These are phyloP conservation scores for Zangia roseola DNA, from an alignment of 768 basidiomycete genomes.

Conservation along the genomic window DNA sequence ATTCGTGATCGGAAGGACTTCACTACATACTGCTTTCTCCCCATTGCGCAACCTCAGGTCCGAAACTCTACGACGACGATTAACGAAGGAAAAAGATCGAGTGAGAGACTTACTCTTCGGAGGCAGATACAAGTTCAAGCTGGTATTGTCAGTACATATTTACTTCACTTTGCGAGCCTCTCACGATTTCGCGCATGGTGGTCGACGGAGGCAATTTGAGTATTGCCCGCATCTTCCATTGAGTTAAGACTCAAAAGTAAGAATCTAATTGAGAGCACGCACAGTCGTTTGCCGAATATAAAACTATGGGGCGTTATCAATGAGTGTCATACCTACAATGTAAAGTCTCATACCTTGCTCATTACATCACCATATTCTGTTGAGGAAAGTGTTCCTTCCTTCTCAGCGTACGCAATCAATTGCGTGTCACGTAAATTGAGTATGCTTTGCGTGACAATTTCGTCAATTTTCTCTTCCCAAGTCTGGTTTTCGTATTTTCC, in stretches of 20 bases:
- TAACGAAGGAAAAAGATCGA: neutral
- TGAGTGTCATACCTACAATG: neutral
- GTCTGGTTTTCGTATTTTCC: constrained; percentile 53
- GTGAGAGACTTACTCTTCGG: constrained; percentile 57
- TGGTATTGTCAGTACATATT: constrained; percentile 24
- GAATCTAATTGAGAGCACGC: constrained; percentile 10
- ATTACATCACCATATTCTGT: constrained; percentile 85
- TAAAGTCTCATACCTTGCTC: constrained; percentile 61
- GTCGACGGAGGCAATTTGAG: constrained; percentile 56
- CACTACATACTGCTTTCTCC: constrained; percentile 61
- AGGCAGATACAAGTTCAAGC: constrained; percentile 63
- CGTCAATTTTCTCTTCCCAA: constrained; percentile 72
- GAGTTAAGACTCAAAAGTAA: neutral
- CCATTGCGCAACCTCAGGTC: constrained; percentile 69
- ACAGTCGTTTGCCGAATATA: constrained; percentile 75
- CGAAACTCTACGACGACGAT: constrained; percentile 48
- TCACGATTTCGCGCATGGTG: constrained; percentile 66
- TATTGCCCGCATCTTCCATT: constrained; percentile 63
- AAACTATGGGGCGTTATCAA: constrained; percentile 45
- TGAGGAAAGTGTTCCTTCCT: constrained; percentile 46
- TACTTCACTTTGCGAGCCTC: constrained; percentile 14
- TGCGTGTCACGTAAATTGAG: constrained; percentile 56
- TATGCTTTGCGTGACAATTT: constrained; percentile 70
- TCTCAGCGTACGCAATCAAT: constrained; percentile 49
- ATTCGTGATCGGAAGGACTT: neutral